These are phyloP conservation scores for Dryas octopetala DNA, from an alignment of 306 rosid genomes.

Conservation along the genomic window DNA sequence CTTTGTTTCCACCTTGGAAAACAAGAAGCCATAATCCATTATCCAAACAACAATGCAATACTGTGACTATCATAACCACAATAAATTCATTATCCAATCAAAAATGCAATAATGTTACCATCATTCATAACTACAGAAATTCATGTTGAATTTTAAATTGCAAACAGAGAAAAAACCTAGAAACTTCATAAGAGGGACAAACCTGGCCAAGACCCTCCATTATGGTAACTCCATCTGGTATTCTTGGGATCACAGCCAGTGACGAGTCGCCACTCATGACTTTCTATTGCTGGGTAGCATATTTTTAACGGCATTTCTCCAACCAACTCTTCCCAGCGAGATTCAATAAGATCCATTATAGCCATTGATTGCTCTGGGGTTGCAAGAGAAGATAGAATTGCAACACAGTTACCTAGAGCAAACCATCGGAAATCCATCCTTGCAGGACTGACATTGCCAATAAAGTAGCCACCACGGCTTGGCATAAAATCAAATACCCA, in stretches of 20 bases:
- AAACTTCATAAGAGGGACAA: slow-evolving; percentile 27
- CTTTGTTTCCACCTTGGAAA: slow-evolving; percentile 7
- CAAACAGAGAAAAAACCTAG: not conserved
- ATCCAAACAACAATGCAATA: not conserved
- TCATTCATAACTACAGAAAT: not conserved
- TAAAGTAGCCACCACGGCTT: slow-evolving; percentile 82
- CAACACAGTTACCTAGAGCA: slow-evolving; percentile 84
- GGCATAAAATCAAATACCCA: slow-evolving; percentile 97
- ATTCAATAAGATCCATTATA: slow-evolving; percentile 89
- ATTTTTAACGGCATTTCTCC: slow-evolving; percentile 95
- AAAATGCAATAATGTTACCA: not conserved
- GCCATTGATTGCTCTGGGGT: slow-evolving; percentile 93
- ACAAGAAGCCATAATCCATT: not conserved
- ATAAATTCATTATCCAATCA: not conserved
- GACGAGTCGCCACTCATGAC: slow-evolving; percentile 86
- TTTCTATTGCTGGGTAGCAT: slow-evolving; percentile 79
- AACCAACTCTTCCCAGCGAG: slow-evolving; percentile 93
- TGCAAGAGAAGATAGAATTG: slow-evolving; percentile 78
- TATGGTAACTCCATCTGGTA: slow-evolving; percentile 96
- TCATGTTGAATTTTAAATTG: not conserved
- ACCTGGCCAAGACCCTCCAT: slow-evolving; percentile 99
- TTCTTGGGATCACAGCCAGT: slow-evolving; percentile 96
- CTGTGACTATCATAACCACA: not conserved
- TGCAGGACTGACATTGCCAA: slow-evolving; percentile 95
- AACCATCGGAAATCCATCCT: slow-evolving; percentile 97